Evolutionary conservation across 2,329 filamentous ascomycete species (phyloP).

Genomic region (Claviceps maximensis): DNA sequence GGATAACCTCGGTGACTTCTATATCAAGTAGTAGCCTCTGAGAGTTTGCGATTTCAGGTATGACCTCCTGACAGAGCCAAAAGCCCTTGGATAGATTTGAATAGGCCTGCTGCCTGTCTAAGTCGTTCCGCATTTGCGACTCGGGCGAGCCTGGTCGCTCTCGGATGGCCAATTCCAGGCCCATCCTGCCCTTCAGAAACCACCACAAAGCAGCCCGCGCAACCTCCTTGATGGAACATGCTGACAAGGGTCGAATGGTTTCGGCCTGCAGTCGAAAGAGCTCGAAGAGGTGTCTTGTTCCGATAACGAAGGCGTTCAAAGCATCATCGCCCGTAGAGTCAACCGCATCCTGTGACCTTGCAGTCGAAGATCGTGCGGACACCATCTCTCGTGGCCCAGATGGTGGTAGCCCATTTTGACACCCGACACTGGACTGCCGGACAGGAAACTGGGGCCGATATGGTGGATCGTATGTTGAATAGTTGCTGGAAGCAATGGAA

Average conservation of each 20-base stretch:
- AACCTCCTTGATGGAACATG: constrained; percentile 53
- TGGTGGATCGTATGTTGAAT: constrained; percentile 11
- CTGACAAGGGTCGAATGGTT: constrained; percentile 50
- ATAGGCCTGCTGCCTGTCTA: constrained; percentile 61
- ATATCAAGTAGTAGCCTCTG: constrained; percentile 28
- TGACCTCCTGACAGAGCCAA: constrained; percentile 56
- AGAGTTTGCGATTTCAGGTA: constrained; percentile 34
- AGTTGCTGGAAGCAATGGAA: constrained; percentile 18
- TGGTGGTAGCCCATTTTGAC: constrained; percentile 11
- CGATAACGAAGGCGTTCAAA: constrained; percentile 53
- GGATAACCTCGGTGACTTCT: constrained; percentile 40
- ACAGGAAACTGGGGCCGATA: constrained; percentile 9
- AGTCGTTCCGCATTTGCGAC: constrained; percentile 38
- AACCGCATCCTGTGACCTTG: constrained; percentile 29
- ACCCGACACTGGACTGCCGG: constrained; percentile 13
- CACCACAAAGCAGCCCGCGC: constrained; percentile 71
- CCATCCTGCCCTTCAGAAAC: constrained; percentile 71
- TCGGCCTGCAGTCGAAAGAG: constrained; percentile 71
- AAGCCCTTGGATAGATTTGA: constrained; percentile 74
- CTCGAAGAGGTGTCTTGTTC: constrained; percentile 61
- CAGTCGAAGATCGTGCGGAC: constrained; percentile 19
- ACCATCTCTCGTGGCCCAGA: constrained; percentile 11
- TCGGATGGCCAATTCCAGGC: constrained; percentile 59
- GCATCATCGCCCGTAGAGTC: constrained; percentile 47
- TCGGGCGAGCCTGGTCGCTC: constrained; percentile 41